Conservation (phyloP, 352 stramenopile genomes). For the Globisporangium radiosum region DNA sequence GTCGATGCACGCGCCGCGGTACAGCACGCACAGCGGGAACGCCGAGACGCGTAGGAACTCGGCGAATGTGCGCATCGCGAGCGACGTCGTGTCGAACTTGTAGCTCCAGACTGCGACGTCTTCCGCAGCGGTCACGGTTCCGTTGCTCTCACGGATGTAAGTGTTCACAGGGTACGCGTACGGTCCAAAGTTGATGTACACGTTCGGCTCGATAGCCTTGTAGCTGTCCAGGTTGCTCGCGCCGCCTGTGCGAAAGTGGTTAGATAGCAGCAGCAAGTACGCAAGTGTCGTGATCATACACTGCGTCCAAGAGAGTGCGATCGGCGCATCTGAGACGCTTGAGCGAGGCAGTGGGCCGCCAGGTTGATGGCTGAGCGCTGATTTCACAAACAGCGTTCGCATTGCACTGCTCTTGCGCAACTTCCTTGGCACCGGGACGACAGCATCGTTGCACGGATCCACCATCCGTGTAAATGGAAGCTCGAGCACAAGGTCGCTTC, state of each 20-base stretch:
- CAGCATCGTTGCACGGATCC: no score
- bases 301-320: constrained; percentile 3
- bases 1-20: background rate
- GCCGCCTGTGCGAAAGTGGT: constrained; percentile 3
- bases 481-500: no score
- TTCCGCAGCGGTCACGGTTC: background rate
- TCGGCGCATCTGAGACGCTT: no score
- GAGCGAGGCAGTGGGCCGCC: no score
- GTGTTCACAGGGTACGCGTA: constrained; percentile 6
- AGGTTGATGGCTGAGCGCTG: no score
- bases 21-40: constrained; percentile 6
- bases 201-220: constrained; percentile 4
- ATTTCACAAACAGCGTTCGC: no score
- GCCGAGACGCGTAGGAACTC: constrained; percentile 1
- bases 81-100: constrained; percentile 14
- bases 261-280: constrained; percentile 4
- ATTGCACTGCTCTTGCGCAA: no score
- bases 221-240: background rate
- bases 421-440: no score
- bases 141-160: background rate
- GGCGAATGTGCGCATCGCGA: constrained; percentile 8
- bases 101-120: constrained; percentile 6
- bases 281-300: background rate
- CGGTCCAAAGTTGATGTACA: constrained; percentile 9
- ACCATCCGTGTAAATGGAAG: no score